Base-by-base conservation (phyloP, 164 flowering plant genomes). In the Hamamelis virginiana region DNA sequence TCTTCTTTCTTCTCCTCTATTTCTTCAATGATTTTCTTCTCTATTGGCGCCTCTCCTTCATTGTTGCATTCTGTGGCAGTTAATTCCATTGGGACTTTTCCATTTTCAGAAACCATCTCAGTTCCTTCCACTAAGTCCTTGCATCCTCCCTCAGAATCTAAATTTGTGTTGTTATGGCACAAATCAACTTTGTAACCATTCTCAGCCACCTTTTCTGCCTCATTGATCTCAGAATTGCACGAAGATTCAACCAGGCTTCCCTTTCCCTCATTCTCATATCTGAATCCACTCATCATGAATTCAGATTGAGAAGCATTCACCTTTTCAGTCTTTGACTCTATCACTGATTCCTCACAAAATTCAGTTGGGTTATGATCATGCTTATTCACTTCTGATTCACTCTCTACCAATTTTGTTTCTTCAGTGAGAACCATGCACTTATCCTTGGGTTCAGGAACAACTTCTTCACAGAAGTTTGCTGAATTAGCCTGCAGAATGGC, bases 381-480 rank as follows among this genome's bases (percentile, higher is more conserved):
- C 33, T 21, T 45, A 23, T 65, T 65, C 9, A 51, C 58, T 48
- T 65, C 80, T 55, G 62, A 66, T 59, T 44, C 74, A 60, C 65
- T 71, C 58, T 41, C 74, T 9, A 21, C 66, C 65, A 59, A 18
- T 38, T 63, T 59, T 19, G 53, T 65, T 52, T 78, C 77, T 52
- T 74, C 75, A 21, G 58, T 21, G 23, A 60, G 66, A 53, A 72
- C 69, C 38, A 70, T 19, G 45, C n/a, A n/a, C 41, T 77, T 74
- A 9, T 67, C 77, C 59, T 71, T 68, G 12, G 75, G 28, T 48
- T 75, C 72, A 6, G 66, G 41, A 70, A 65, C 67, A 72, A 75
- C 73, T 28, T 33, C 41, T 33, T 50, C 66, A 25, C 33, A 65
- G 8, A 73, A 56, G 25, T 75, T 72, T 12, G 18, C 14, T 26